These are phyloP conservation scores for Pseudocercospora ulei DNA, from an alignment of 2,329 filamentous ascomycete species.

Conservation along the genomic window DNA sequence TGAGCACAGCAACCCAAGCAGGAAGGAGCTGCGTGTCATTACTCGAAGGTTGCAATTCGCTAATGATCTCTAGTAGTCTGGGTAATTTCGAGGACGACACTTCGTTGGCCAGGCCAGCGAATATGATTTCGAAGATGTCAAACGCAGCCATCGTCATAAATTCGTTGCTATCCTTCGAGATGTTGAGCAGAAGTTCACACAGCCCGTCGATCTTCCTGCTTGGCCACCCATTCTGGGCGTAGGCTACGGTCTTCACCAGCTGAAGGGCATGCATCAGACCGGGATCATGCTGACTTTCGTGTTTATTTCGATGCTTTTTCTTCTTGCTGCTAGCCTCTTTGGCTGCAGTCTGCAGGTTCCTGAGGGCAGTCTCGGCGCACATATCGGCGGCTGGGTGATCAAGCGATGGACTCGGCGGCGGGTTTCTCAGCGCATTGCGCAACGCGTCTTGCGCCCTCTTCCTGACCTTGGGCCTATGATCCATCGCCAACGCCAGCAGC, in stretches of 20 bases:
- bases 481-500: slow-evolving; percentile 71
- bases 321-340: slow-evolving; percentile 63
- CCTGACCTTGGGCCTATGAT: slow-evolving; percentile 83
- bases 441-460: slow-evolving; percentile 88
- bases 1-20: slow-evolving; percentile 92
- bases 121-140: slow-evolving; percentile 95
- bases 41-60: slow-evolving; percentile 78
- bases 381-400: slow-evolving; percentile 94
- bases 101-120: slow-evolving; percentile 80
- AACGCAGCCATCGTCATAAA: slow-evolving; percentile 95
- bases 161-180: slow-evolving; percentile 83
- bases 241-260: slow-evolving; percentile 78
- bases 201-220: slow-evolving; percentile 89
- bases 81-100: slow-evolving; percentile 82
- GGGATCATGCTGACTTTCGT: slow-evolving; percentile 52
- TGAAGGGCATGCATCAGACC: slow-evolving; percentile 84
- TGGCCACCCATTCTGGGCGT: slow-evolving; percentile 85
- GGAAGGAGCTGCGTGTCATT: slow-evolving; percentile 92
- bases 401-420: slow-evolving; percentile 80
- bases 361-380: slow-evolving; percentile 84
- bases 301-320: slow-evolving; percentile 46
- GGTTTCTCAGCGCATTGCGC: slow-evolving; percentile 68
- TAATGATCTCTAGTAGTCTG: slow-evolving; percentile 79
- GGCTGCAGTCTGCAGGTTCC: slow-evolving; percentile 66
- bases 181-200: slow-evolving; percentile 78